These are phyloP conservation scores for Lenwebbia sp. DNA, from an alignment of 345 rosid species.

Conservation along the genomic window DNA sequence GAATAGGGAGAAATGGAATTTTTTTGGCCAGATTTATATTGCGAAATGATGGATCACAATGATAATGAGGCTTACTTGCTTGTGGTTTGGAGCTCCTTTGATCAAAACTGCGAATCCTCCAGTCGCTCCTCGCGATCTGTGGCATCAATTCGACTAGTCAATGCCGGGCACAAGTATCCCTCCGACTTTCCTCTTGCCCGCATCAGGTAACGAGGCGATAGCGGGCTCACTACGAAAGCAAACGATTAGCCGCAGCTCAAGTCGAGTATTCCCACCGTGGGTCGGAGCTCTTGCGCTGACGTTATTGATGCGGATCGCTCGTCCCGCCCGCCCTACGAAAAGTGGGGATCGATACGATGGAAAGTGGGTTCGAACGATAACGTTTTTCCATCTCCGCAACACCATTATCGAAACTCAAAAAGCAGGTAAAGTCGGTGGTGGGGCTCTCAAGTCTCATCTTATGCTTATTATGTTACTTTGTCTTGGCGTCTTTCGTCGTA, in stretches of 20 bases:
- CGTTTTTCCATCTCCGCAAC: background rate
- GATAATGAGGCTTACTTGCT: background rate
- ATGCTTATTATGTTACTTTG: background rate
- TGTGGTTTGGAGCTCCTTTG: background rate
- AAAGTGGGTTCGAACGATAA: background rate
- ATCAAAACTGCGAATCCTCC: background rate
- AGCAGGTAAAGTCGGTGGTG: background rate
- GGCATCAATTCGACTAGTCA: background rate
- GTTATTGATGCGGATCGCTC: background rate
- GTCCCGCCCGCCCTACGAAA: background rate
- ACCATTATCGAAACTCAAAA: background rate
- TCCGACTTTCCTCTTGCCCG: background rate
- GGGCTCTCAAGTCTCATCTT: background rate
- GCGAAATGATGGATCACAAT: background rate
- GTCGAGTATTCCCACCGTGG: background rate
- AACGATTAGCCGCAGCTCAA: background rate
- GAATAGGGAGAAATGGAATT: background rate
- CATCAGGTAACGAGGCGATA: background rate
- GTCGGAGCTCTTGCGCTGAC: background rate
- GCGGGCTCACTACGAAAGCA: background rate
- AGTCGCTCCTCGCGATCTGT: background rate
- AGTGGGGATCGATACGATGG: background rate
- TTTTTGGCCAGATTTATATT: background rate
- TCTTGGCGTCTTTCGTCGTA: background rate
- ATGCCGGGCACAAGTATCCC: background rate